Percentiles rank a stretch among this genome's conserved stretches.
These are phyloP conservation scores for Helenozyma rhizophorensis DNA, from an alignment of 805 yeast species.

Conservation along the genomic window DNA sequence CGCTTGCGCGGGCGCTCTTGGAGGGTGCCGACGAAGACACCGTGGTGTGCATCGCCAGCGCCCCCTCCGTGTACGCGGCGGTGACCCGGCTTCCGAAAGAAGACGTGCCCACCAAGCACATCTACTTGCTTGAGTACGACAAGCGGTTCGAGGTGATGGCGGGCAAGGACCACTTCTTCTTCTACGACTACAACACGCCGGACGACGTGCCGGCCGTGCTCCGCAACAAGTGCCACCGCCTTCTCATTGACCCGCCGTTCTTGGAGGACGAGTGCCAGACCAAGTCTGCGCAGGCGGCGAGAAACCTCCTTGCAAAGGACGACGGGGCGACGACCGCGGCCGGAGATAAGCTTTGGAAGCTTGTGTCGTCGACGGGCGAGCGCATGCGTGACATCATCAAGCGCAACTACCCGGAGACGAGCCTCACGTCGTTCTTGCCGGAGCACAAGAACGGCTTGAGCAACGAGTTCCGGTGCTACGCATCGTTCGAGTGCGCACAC, in stretches of 20 bases:
- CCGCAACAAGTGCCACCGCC: conserved; percentile 60
- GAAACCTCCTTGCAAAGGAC: conserved; percentile 47
- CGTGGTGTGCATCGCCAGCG: conserved; percentile 72
- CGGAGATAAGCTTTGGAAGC: conserved; percentile 42
- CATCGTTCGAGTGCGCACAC: conserved; percentile 61
- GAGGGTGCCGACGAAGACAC: conserved; percentile 74
- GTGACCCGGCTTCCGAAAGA: conserved; percentile 49
- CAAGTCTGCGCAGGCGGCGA: conserved; percentile 53
- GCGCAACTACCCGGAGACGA: conserved; percentile 58
- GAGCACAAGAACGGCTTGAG: conserved; percentile 82
- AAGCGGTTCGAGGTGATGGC: conserved; percentile 70
- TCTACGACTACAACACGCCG: conserved; percentile 75
- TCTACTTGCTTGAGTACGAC: conserved; percentile 77
- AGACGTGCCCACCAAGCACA: conserved; percentile 59
- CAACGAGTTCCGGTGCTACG: conserved; percentile 85
- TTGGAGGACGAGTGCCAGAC: conserved; percentile 77
- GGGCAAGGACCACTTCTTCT: conserved; percentile 60
- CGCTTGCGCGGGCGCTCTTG: conserved; percentile 63
- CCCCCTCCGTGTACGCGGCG: conserved; percentile 91
- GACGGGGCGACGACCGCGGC: conserved; percentile 29
- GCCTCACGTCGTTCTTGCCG: conserved; percentile 66
- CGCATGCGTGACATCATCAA: conserved; percentile 68
- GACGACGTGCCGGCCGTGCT: conserved; percentile 52
- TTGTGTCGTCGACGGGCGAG: conserved; percentile 86
- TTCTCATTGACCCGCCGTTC: conserved; percentile 86